Base-by-base conservation (phyloP, 1,139 yeast species). In the Nakaseomyces sp. region DNA sequence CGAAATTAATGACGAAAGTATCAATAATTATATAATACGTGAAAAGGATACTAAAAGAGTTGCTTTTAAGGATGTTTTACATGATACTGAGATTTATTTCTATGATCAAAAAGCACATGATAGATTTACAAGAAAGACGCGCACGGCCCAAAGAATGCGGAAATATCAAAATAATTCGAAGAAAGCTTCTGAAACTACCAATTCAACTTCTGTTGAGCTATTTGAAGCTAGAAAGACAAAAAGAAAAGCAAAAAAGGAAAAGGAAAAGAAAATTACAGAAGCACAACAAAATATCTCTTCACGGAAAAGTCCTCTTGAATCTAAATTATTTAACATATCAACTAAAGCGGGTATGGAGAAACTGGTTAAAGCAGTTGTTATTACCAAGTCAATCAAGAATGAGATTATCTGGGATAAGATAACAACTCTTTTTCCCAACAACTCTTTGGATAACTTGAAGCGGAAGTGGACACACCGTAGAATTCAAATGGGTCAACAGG, bases 381-480 rank as follows among this genome's bases (percentile, higher is more conserved):
- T 63, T 13, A 55, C 64, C 1, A 59, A 58, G 38, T 58, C 64
- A 52, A 56, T 63, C 12, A 59, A 54, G 32, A 61, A 61, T 39
- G 63, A 60, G 36, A 58, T 61, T 20, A 45, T 46, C 25, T 63
- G 66, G 66, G 55, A 57, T 17, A 50, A 51, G 12, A 57, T 63
- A 9, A 52, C 57, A 10, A 45, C 46, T 5, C 37, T 61, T 7
- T 63, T 61, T 37, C 64, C 64, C 2, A 58, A 53, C 45, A 60
- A 61, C 37, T 54, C 64, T 2, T 35, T 58, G 17, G 57, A 56
- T 16, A 59, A 56, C 44, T 42, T 63, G 7, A 60, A 60, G 45
- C 60, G 59, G 40, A 59, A 58, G 37, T 63, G 65, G 63, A 56
- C 60, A 9, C 45, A 46, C 3, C 50, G 61, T 22, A 49, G 63